phyloP scores from a whole-genome alignment of 1,284 basidiomycete species.

The Cutaneotrichosporon mucoides region DNA sequence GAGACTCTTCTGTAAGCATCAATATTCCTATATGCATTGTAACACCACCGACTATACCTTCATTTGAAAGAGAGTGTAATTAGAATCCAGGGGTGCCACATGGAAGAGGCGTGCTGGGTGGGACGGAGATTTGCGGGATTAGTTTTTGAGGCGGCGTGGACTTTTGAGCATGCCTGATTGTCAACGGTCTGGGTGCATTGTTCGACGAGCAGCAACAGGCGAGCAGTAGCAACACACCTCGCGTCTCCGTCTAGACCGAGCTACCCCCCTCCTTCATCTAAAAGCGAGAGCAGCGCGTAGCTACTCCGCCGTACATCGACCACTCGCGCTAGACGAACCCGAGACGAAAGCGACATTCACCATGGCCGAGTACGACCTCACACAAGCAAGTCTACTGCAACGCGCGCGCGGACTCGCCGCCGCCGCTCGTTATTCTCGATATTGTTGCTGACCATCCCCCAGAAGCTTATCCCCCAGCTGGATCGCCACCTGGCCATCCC shows the following conservation, averaged over 20 bases:
- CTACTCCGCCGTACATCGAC: conserved; percentile 1
- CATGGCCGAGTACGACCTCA: conserved; percentile 84
- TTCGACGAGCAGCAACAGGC: background rate
- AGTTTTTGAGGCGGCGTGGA: conserved; percentile 8
- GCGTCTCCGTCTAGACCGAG: conserved; percentile 14
- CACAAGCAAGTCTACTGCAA: conserved; percentile 49
- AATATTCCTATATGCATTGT: conserved; percentile 2
- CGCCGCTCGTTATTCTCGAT: too few species aligned
- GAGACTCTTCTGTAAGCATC: conserved; percentile 4
- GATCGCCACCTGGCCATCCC: conserved; percentile 94
- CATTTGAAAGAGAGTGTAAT: too few species aligned
- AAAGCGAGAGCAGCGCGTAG: conserved; percentile 6
- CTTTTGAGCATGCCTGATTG: conserved; percentile 5
- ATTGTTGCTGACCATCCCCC: conserved; percentile 31
- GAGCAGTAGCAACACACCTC: conserved; percentile 5
- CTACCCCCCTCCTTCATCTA: background rate
- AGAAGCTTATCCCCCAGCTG: conserved; percentile 86
- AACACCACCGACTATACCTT: too few species aligned
- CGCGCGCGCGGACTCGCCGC: background rate
- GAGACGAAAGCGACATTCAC: conserved; percentile 17
- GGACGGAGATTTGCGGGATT: conserved; percentile 10
- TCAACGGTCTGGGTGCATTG: background rate
- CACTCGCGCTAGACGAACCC: conserved; percentile 5
- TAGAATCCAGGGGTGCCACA: conserved; percentile 4
- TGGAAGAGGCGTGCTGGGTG: background rate